A percentile compares a stretch with the other conserved stretches of the same genome.
phyloP scores from a whole-genome alignment of 345 rosid genomes.

The Hypericum perforatum region DNA sequence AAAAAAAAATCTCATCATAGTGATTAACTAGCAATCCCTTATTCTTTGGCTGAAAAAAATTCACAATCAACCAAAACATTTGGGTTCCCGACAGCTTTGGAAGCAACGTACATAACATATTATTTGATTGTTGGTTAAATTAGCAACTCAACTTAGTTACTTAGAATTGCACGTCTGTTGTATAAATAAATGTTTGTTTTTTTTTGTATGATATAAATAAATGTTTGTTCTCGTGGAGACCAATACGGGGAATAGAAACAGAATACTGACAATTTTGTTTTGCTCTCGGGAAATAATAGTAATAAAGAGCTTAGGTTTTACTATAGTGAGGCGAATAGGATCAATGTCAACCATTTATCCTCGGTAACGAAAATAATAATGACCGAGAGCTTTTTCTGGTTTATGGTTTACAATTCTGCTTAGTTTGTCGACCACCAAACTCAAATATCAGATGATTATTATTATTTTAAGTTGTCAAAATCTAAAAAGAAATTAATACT shows the following conservation, averaged over 20 bases:
- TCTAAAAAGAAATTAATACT: too few species aligned
- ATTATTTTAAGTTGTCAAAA: too few species aligned
- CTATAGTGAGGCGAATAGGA: slow-evolving; percentile 14
- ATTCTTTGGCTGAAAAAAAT: not conserved
- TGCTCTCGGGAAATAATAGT: slow-evolving; percentile 12
- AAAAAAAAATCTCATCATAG: too few species aligned
- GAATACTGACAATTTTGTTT: slow-evolving; percentile 24
- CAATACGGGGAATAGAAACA: slow-evolving; percentile 15
- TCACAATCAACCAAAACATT: not conserved
- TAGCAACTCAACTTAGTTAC: too few species aligned
- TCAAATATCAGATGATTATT: too few species aligned
- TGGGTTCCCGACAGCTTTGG: slow-evolving; percentile 30
- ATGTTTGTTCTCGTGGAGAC: not conserved
- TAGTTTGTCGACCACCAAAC: too few species aligned
- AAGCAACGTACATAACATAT: slow-evolving; percentile 16
- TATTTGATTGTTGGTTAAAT: not conserved
- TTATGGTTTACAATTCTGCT: too few species aligned
- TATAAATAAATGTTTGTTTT: not conserved
- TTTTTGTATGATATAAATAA: slow-evolving; percentile 14
- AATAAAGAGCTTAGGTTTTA: slow-evolving; percentile 10
- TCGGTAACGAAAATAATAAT: slow-evolving; percentile 18
- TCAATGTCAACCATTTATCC: slow-evolving; percentile 27
- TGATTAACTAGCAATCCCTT: too few species aligned
- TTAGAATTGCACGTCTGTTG: not conserved
- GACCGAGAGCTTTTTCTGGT: too few species aligned